Percentiles rank a stretch among this genome's conserved stretches.
Evolutionary conservation across 2,329 filamentous ascomycete species (phyloP).

Genomic region (Thelonectria discophora): DNA sequence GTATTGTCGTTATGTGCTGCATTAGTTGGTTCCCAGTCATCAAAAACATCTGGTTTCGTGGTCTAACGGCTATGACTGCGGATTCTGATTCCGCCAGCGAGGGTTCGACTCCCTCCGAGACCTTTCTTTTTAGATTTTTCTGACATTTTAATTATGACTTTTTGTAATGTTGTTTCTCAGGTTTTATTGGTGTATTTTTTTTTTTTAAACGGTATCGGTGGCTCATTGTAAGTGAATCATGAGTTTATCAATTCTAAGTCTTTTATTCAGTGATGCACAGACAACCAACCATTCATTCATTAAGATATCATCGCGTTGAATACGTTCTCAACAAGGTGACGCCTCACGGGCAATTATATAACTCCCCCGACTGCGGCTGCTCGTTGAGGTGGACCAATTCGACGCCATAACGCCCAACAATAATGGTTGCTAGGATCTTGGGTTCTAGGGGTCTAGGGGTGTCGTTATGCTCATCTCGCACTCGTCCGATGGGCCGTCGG

Average conservation of each 20-base stretch:
- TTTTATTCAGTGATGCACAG: too few species aligned
- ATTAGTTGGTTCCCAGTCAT: neutral
- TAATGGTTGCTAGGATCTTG: neutral
- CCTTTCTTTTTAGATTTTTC: conserved; percentile 10
- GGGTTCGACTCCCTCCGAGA: conserved; percentile 29
- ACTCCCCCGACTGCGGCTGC: conserved; percentile 1
- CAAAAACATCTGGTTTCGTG: conserved; percentile 19
- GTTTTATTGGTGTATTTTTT: too few species aligned
- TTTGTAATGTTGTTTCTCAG: neutral
- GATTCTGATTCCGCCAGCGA: conserved; percentile 31
- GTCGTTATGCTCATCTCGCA: conserved; percentile 32
- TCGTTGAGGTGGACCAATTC: conserved; percentile 2
- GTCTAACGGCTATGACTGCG: conserved; percentile 30
- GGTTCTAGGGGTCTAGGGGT: too few species aligned
- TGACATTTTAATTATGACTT: neutral
- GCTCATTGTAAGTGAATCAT: too few species aligned
- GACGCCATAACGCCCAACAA: conserved; percentile 6
- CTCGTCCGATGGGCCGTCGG: too few species aligned
- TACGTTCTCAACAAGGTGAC: too few species aligned
- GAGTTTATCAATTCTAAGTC: too few species aligned
- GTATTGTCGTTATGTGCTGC: neutral
- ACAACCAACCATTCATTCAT: too few species aligned
- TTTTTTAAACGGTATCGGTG: too few species aligned
- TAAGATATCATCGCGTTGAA: too few species aligned
- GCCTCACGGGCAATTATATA: conserved; percentile 17